These are phyloP conservation scores for Akanthomyces uredinophilus DNA, from an alignment of 2,329 filamentous ascomycete genomes.

Conservation along the genomic window DNA sequence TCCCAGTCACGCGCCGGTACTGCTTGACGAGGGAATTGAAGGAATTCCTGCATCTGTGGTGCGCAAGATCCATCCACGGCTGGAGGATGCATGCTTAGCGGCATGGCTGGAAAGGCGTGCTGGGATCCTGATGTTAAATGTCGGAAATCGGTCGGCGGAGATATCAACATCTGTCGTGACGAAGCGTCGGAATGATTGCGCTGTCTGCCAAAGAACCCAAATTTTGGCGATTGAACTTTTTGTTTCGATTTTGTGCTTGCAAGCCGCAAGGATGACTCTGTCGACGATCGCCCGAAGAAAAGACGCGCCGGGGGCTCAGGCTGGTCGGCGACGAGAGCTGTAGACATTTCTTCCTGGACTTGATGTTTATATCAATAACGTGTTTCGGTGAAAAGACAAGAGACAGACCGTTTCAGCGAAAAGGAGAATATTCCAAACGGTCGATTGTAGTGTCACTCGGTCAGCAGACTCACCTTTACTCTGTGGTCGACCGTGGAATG, in stretches of 20 bases:
- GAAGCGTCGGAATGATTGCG: slow-evolving; percentile 40
- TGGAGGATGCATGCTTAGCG: slow-evolving; percentile 20
- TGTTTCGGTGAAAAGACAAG: neutral
- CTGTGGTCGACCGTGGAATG: slow-evolving; percentile 11
- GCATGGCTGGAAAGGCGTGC: neutral
- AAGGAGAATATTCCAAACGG: neutral
- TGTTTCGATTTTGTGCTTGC: neutral
- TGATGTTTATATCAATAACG: neutral
- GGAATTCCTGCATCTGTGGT: slow-evolving; percentile 14
- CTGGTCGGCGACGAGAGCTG: slow-evolving; percentile 26
- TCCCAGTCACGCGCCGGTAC: neutral
- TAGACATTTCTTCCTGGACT: slow-evolving; percentile 22
- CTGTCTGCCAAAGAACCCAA: slow-evolving; percentile 3
- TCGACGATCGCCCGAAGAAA: slow-evolving; percentile 16
- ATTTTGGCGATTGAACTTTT: neutral
- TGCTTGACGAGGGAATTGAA: neutral
- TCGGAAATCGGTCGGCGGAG: slow-evolving; percentile 54
- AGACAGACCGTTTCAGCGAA: too few relatives aligned
- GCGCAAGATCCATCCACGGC: slow-evolving; percentile 28
- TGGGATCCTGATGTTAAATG: slow-evolving; percentile 45
- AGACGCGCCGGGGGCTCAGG: slow-evolving; percentile 25
- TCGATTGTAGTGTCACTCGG: neutral
- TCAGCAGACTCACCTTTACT: neutral
- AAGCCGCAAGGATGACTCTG: slow-evolving; percentile 1
- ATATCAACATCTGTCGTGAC: slow-evolving; percentile 52